Evolutionary conservation across 1,284 basidiomycete genomes (phyloP), one percentile per base, ranked within the genome.

Genomic region (Microbotryum silenes-acaulis): DNA sequence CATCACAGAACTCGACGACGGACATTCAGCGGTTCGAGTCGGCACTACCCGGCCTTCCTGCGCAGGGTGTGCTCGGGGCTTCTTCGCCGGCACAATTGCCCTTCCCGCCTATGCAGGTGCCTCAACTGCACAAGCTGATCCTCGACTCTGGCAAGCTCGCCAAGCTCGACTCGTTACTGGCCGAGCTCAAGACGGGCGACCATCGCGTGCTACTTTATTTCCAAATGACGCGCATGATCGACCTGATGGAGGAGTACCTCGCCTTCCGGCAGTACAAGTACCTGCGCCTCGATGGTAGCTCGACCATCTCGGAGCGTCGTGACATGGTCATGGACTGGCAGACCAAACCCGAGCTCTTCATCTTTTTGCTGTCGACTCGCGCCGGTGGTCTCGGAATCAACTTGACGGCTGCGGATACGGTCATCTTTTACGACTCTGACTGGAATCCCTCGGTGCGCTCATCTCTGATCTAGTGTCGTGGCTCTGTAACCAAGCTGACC

Each of bases 251-350:
- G 75, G 96, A 99, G 75, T 99, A 97, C 76, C 81, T 99, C 60
- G 92, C 97, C 70, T 97, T 90, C 78, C 85, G 94, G 8, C 94
- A 97, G 76, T 94, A 96, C 82, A 97, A 97, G 78, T 98, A 99
- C 75, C 79, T 98, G 33, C 85, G 96, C 47, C 79, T 99, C 51
- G 96, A 99, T 77, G 96, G 96, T 54, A 88, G 88, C 1, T 94
- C 91, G 29, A 92, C 96, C 72, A 83, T 98, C 60, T 92, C 94
- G 70, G 96, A 98, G 74, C 82, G 96, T 72, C 83, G 96, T 65
- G 96, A 98, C 77, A 97, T 98, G 94, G 96, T 99, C 46, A 93
- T 92, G 71, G 91, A 96, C 75, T 99, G 96, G 96, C 96, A 99
- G 77, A 96, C 92, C 54, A 87, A 90, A 72, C 85, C 91, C 16